phyloP scores from a whole-genome alignment of 352 stramenopile species.

The Pythium utonaiense region DNA sequence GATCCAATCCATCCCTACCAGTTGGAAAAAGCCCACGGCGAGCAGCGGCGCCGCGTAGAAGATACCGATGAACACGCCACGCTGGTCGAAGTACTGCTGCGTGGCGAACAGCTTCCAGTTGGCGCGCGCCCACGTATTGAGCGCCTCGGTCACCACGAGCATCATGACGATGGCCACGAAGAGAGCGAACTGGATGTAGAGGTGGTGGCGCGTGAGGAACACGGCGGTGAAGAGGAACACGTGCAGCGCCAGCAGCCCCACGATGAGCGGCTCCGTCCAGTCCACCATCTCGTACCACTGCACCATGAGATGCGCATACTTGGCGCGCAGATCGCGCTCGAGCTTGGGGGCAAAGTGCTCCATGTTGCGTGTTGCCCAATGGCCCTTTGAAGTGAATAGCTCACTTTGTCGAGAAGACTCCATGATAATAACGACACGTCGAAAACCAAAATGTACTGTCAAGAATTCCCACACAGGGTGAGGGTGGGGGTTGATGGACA shows the following conservation, averaged over 20 bases:
- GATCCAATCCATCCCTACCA: too few relatives aligned
- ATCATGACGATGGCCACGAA: conserved; percentile 65
- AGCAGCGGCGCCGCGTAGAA: conserved; percentile 79
- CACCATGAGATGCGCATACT: conserved; percentile 74
- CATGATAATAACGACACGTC: conserved; percentile 5
- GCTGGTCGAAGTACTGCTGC: conserved; percentile 81
- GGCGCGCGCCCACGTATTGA: conserved; percentile 58
- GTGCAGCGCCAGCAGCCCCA: conserved; percentile 56
- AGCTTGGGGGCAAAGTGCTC: conserved; percentile 58
- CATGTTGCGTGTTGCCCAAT: conserved; percentile 27
- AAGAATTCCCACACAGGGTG: neutral
- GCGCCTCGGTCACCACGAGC: conserved; percentile 46
- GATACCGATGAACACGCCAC: conserved; percentile 80
- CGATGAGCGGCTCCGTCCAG: conserved; percentile 73
- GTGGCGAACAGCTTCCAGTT: conserved; percentile 69
- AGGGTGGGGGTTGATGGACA: neutral
- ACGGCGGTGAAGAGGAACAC: conserved; percentile 46
- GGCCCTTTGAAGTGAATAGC: neutral
- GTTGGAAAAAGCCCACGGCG: conserved; percentile 69
- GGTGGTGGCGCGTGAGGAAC: conserved; percentile 50
- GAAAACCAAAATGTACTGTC: neutral
- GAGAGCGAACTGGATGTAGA: conserved; percentile 55
- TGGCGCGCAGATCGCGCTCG: conserved; percentile 58
- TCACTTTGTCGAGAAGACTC: neutral
- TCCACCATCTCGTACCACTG: conserved; percentile 82